Conservation (phyloP, 768 basidiomycete genomes). For the Candolleomyces efflorescens region DNA sequence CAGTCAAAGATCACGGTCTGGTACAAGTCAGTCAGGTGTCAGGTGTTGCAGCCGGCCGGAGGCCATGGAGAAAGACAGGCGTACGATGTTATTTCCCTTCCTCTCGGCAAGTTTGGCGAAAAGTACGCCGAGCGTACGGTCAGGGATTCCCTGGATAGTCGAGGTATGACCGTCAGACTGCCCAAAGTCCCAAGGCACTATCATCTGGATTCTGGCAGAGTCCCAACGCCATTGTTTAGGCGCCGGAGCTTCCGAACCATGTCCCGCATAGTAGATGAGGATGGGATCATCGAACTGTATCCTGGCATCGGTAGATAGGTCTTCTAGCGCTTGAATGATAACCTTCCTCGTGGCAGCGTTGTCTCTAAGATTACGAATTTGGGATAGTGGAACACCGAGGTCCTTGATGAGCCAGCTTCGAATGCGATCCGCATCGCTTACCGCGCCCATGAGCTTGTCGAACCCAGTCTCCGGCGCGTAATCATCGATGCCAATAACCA, state of each 20-base stretch:
- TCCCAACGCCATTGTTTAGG: constrained; percentile 48
- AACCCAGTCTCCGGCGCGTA: neutral
- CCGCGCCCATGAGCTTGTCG: neutral
- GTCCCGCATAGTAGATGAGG: constrained; percentile 61
- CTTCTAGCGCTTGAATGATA: constrained; percentile 48
- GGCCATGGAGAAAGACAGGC: neutral
- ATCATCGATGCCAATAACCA: constrained; percentile 4
- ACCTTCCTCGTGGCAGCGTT: constrained; percentile 44
- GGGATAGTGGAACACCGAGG: constrained; percentile 33
- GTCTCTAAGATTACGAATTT: constrained; percentile 50
- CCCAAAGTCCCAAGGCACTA: constrained; percentile 59
- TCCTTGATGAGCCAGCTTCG: constrained; percentile 47
- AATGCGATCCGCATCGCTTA: constrained; percentile 45
- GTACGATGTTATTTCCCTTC: constrained; percentile 17
- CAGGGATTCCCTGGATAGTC: constrained; percentile 8
- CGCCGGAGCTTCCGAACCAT: constrained; percentile 47
- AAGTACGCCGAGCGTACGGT: constrained; percentile 11
- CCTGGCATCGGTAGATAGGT: constrained; percentile 47
- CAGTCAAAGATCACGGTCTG: constrained; percentile 17
- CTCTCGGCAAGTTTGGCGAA: constrained; percentile 8
- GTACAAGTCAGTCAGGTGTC: neutral
- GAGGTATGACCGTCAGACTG: constrained; percentile 31
- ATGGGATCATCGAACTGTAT: constrained; percentile 54
- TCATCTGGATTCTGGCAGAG: constrained; percentile 38
- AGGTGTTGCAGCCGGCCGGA: neutral